Evolutionary conservation across 495 filamentous ascomycete genomes (phyloP).

Genomic region (Evansstolkia leycettana): DNA sequence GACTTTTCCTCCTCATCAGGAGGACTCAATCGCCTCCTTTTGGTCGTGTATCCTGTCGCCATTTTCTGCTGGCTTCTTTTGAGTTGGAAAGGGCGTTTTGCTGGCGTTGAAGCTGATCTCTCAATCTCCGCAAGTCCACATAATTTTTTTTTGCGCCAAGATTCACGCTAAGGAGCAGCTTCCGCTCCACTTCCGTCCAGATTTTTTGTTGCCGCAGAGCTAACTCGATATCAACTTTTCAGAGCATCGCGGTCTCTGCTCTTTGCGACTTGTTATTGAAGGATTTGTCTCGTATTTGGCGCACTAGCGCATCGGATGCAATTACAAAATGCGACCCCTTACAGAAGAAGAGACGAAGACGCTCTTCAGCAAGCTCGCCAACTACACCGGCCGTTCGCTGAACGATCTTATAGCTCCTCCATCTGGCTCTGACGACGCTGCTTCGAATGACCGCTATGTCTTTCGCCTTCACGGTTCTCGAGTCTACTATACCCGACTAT

Average conservation of each 20-base stretch:
- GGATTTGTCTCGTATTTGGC: slow-evolving; percentile 1
- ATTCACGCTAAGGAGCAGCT: slow-evolving; percentile 15
- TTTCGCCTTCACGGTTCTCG: slow-evolving; percentile 71
- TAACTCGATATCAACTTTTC: slow-evolving; percentile 2
- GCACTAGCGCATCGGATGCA: slow-evolving; percentile 11
- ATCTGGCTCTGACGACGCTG: slow-evolving; percentile 41
- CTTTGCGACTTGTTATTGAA: not conserved
- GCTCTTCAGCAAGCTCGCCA: slow-evolving; percentile 74
- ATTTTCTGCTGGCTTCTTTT: slow-evolving; percentile 29
- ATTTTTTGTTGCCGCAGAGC: slow-evolving; percentile 11
- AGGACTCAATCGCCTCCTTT: slow-evolving; percentile 44
- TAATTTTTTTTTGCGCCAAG: slow-evolving; percentile 2
- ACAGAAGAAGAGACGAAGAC: slow-evolving; percentile 61
- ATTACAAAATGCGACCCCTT: slow-evolving; percentile 53
- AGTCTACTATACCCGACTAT: slow-evolving; percentile 80
- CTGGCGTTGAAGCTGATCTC: not conserved
- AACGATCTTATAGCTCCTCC: slow-evolving; percentile 67
- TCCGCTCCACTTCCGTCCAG: slow-evolving; percentile 6
- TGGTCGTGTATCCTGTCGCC: slow-evolving; percentile 34
- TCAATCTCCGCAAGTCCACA: not conserved
- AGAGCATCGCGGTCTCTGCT: not conserved
- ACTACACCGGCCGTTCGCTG: slow-evolving; percentile 69
- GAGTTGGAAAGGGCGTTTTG: not conserved
- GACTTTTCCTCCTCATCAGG: slow-evolving; percentile 27
- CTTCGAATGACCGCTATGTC: slow-evolving; percentile 54